Conservation (phyloP, 345 rosid species). For the Eucalyptus regnans region DNA sequence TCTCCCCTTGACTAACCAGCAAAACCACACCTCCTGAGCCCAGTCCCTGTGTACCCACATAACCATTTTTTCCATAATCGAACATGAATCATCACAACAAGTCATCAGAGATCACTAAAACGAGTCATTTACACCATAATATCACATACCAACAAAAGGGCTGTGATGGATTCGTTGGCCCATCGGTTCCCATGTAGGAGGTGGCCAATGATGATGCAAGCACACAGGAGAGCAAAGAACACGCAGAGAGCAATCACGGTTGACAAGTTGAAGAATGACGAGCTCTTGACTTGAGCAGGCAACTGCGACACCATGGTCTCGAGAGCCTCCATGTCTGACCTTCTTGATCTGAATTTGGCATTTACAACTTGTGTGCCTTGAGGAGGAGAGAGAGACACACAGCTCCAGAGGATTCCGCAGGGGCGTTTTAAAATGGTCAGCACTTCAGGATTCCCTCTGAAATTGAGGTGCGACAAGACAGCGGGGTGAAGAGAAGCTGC, state of each 20-base stretch:
- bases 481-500: too few species aligned
- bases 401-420: neutral
- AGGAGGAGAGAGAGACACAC: neutral
- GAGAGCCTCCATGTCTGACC: constrained; percentile 9
- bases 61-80: neutral
- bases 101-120: neutral
- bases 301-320: constrained; percentile 7
- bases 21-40: constrained; percentile 44
- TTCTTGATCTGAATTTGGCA: neutral
- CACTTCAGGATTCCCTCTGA: neutral
- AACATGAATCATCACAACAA: neutral
- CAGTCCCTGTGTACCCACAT: constrained; percentile 33
- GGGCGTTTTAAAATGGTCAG: neutral
- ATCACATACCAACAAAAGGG: constrained; percentile 37
- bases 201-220: constrained; percentile 51
- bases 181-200: constrained; percentile 62
- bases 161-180: constrained; percentile 67
- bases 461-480: neutral
- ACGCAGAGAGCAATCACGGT: constrained; percentile 35
- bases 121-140: neutral
- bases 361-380: neutral
- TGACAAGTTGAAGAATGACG: constrained; percentile 11
- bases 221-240: constrained; percentile 56
- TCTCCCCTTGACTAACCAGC: constrained; percentile 20
- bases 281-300: neutral